Base-by-base conservation (phyloP, 768 basidiomycete species). In the Auricularia heimuer region DNA sequence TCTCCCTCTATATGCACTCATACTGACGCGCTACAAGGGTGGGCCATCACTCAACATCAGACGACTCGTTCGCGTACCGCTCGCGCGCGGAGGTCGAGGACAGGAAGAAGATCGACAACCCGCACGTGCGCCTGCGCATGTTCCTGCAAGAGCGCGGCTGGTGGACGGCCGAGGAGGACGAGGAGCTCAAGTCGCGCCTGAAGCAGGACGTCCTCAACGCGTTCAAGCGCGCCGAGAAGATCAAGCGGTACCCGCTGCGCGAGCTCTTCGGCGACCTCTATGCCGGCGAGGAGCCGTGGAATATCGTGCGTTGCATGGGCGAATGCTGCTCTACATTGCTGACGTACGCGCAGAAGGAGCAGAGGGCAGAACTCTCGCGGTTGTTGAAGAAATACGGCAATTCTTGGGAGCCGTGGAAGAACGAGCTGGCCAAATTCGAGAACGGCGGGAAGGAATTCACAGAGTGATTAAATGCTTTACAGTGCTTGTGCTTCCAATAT, bases 21-120 rank as follows among this genome's bases (percentile, higher is more conserved):
- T 35, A 35, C 42, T 61, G 65, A 61, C 12, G 11, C 29, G 12
- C 7, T 42, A 62, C 68, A 71, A 90, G 89, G 34, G 88, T 97
- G 12, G 90, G 94, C n/a, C 94, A 98, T 72, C 93, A 95, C 73
- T 93, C 91, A 18, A 95, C 92, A 0, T 96, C 94, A 10, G 95
- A 98, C 70, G 94, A 98, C 74, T 95, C 93, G 3, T 95, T 91
- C 70, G 94, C 94, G 24, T 98, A 98, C 74, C 86, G 94, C 47
- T 82, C 90, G 1, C 83, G 90, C 21, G 83, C 91, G 64, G 95
- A 96, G 71, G 95, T 97, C 36, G 92, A 96, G 75, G 89, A 94
- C 69, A 84, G 89, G 71, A 94, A 92, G 77, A 87, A 90, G 37
- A 85, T 97, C 64, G 92, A 96, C 67, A 94, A 95, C 72, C 94